Percentiles rank a stretch among this genome's conserved stretches.
These are phyloP conservation scores for Aspergillus biplanus DNA, from an alignment of 495 filamentous ascomycete genomes.

Conservation along the genomic window DNA sequence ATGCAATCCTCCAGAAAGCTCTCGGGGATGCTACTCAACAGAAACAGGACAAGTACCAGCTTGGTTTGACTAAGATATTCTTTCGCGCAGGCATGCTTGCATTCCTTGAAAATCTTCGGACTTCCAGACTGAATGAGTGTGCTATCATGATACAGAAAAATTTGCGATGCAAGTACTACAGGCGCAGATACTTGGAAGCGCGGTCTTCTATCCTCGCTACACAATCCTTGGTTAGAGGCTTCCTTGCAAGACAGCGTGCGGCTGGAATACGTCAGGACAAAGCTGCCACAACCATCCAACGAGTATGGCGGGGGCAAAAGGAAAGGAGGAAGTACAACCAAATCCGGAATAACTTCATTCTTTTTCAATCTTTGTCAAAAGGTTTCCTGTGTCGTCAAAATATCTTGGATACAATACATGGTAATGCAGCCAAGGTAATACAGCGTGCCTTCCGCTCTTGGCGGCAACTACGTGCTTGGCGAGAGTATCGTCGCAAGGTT, in stretches of 20 bases:
- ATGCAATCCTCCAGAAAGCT: conserved; percentile 88
- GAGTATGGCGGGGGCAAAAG: conserved; percentile 90
- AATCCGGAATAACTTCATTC: conserved; percentile 80
- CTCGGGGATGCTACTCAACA: conserved; percentile 78
- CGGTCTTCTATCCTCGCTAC: conserved; percentile 77
- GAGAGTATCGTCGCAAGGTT: conserved; percentile 84
- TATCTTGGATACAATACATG: conserved; percentile 90
- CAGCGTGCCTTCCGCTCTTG: conserved; percentile 88
- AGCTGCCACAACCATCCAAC: conserved; percentile 91
- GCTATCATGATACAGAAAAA: conserved; percentile 99
- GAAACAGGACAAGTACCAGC: conserved; percentile 91
- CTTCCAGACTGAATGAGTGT: conserved; percentile 86
- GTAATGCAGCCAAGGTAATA: conserved; percentile 88
- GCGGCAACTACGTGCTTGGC: conserved; percentile 77
- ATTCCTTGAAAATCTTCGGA: conserved; percentile 92
- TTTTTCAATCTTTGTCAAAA: conserved; percentile 86
- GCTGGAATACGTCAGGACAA: conserved; percentile 80
- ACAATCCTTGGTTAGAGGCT: conserved; percentile 74
- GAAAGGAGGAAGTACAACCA: conserved; percentile 75
- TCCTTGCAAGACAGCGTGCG: conserved; percentile 74
- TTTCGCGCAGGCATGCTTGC: conserved; percentile 99
- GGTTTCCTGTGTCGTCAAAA: conserved; percentile 85
- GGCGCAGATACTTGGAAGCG: conserved; percentile 87
- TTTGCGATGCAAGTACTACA: conserved; percentile 90
- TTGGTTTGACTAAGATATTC: conserved; percentile 97